Percentiles rank a stretch among this genome's conserved stretches.
phyloP scores from a whole-genome alignment of 2,329 filamentous ascomycete genomes.

The Colletotrichum simmondsii region DNA sequence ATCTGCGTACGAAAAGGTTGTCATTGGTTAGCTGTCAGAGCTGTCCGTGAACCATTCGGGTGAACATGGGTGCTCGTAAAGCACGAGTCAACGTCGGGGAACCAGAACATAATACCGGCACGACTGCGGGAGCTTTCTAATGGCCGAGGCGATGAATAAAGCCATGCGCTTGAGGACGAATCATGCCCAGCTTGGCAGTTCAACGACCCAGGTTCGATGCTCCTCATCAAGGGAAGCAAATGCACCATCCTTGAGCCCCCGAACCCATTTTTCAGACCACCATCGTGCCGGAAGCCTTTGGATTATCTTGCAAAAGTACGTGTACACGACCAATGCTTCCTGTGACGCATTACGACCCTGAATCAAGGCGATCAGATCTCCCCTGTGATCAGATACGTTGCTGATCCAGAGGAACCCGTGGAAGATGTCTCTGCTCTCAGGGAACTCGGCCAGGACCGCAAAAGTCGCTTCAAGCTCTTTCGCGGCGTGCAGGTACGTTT shows the following conservation, averaged over 20 bases:
- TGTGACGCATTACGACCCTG: conserved; percentile 33
- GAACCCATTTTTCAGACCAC: conserved; percentile 49
- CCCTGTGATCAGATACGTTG: conserved; percentile 39
- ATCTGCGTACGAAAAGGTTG: no score
- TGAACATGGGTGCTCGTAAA: no score
- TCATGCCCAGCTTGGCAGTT: background rate
- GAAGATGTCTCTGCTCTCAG: conserved; percentile 41
- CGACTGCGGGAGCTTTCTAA: no score
- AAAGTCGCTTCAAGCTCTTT: background rate
- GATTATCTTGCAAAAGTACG: conserved; percentile 45
- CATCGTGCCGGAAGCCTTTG: conserved; percentile 43
- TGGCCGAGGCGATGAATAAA: no score
- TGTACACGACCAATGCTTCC: conserved; percentile 46
- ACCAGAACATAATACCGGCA: no score
- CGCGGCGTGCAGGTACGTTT: background rate
- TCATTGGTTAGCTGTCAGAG: no score
- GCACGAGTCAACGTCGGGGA: no score
- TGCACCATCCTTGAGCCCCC: conserved; percentile 42
- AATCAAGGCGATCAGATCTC: conserved; percentile 47
- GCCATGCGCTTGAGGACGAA: no score
- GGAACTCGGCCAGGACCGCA: background rate
- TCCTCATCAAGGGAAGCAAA: conserved; percentile 46
- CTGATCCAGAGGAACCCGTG: conserved; percentile 54
- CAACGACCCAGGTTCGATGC: conserved; percentile 45
- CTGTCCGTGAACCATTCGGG: no score